A percentile compares a stretch with the other conserved stretches of the same genome.
phyloP scores from a whole-genome alignment of 2,329 filamentous ascomycete species.

The Sordariomycetes sp. region DNA sequence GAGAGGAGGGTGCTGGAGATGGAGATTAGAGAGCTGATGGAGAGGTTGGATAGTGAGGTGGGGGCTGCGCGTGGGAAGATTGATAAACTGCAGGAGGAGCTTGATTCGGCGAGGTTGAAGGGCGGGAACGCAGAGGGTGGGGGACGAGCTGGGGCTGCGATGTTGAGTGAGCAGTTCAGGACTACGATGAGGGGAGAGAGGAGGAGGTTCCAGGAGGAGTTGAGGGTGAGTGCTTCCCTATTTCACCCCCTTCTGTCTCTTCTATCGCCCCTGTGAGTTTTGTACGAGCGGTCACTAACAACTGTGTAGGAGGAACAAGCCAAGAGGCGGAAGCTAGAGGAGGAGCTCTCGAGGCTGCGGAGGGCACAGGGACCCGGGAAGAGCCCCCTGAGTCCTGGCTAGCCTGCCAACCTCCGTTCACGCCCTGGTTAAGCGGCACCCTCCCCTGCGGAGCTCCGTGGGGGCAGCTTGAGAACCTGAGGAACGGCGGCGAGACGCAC shows the following conservation, averaged over 20 bases:
- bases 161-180: conserved; percentile 43
- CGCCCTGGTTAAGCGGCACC: no score
- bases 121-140: conserved; percentile 18
- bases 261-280: not conserved
- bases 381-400: conserved; percentile 25
- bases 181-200: conserved; percentile 42
- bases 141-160: conserved; percentile 28
- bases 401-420: not conserved
- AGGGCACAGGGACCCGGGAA: conserved; percentile 27
- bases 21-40: conserved; percentile 20
- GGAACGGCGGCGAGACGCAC: not conserved
- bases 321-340: conserved; percentile 32
- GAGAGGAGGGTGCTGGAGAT: conserved; percentile 20
- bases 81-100: conserved; percentile 31
- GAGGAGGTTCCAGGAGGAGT: conserved; percentile 41
- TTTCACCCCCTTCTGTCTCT: not conserved
- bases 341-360: conserved; percentile 31
- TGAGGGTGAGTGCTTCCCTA: conserved; percentile 25
- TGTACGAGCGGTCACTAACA: conserved; percentile 13
- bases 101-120: conserved; percentile 36
- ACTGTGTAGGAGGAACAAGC: conserved; percentile 32
- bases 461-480: no score
- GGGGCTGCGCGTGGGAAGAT: conserved; percentile 20
- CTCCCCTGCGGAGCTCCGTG: no score
- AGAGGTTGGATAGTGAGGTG: conserved; percentile 27